phyloP scores from a whole-genome alignment of 140 eudicot species.

The Oenanthe javanica region DNA sequence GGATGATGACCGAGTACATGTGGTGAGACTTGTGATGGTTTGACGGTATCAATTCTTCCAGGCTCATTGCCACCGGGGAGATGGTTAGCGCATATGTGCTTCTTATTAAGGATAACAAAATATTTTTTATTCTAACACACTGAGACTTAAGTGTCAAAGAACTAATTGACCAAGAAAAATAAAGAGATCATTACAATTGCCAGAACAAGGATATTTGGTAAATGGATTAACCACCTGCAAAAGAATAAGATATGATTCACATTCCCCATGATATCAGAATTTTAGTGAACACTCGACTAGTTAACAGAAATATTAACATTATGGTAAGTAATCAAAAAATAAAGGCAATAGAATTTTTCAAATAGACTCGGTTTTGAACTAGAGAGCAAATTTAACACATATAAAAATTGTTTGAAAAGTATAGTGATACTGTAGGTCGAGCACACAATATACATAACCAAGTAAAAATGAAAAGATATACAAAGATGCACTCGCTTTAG shows the following conservation, averaged over 20 bases:
- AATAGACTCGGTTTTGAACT: too few relatives aligned
- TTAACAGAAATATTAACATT: background rate
- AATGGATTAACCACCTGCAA: constrained; percentile 94
- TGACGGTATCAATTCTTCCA: constrained; percentile 85
- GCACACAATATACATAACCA: background rate
- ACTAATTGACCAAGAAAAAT: background rate
- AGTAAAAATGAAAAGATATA: background rate
- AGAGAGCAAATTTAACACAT: background rate
- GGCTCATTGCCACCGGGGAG: constrained; percentile 90
- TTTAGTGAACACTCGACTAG: background rate
- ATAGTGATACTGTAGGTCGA: background rate
- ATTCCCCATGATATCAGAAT: background rate
- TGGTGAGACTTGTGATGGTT: constrained; percentile 40
- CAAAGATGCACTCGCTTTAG: background rate
- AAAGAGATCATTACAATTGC: background rate
- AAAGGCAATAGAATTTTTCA: background rate
- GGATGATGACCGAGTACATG: constrained; percentile 50
- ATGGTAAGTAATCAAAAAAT: background rate
- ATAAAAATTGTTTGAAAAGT: background rate
- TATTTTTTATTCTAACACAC: background rate
- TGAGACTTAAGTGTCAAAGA: background rate
- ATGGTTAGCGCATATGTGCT: constrained; percentile 60
- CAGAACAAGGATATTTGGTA: constrained; percentile 77
- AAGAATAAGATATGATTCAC: constrained; percentile 9
- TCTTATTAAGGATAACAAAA: constrained; percentile 35